Evolutionary conservation across 108 stramenopile genomes (phyloP).

Genomic region (Nitzschia inconspicua): DNA sequence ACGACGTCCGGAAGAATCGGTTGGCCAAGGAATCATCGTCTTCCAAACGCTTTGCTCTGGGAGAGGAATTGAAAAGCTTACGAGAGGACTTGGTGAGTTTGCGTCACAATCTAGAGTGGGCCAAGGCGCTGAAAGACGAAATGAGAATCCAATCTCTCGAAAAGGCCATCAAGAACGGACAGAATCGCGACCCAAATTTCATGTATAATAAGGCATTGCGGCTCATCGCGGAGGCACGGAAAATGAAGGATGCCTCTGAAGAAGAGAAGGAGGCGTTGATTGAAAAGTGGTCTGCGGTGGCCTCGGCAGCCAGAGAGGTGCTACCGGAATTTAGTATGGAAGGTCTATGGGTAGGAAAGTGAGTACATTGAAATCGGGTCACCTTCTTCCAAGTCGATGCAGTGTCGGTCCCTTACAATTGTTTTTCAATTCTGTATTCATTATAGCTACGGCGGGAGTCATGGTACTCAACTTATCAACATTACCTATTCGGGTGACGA

Average conservation of each 20-base stretch:
- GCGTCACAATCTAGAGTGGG: slow-evolving; percentile 33
- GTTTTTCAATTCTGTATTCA: neutral
- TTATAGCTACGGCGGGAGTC: slow-evolving; percentile 55
- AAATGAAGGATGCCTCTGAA: slow-evolving; percentile 38
- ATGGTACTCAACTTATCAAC: slow-evolving; percentile 60
- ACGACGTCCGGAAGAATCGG: too few relatives aligned
- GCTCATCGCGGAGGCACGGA: slow-evolving; percentile 32
- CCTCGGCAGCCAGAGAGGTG: slow-evolving; percentile 34
- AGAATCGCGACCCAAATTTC: slow-evolving; percentile 38
- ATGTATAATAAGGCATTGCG: slow-evolving; percentile 36
- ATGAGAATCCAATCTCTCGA: slow-evolving; percentile 9
- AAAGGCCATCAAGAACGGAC: slow-evolving; percentile 24
- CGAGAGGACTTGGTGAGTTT: slow-evolving; percentile 20
- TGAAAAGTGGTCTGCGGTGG: slow-evolving; percentile 25
- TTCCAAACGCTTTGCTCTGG: slow-evolving; percentile 5
- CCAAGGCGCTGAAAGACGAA: slow-evolving; percentile 30
- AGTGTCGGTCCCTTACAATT: neutral
- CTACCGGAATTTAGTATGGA: slow-evolving; percentile 74
- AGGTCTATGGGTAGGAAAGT: slow-evolving; percentile 86
- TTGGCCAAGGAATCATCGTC: too few relatives aligned
- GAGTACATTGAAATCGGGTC: slow-evolving; percentile 21
- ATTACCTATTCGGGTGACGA: slow-evolving; percentile 75
- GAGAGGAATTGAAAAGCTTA: slow-evolving; percentile 19
- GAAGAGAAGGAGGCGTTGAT: slow-evolving; percentile 26
- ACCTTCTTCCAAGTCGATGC: neutral